These are phyloP conservation scores for Dendrocalamus sinicus DNA, from an alignment of 176 grass and related monocot genomes.

Conservation along the genomic window DNA sequence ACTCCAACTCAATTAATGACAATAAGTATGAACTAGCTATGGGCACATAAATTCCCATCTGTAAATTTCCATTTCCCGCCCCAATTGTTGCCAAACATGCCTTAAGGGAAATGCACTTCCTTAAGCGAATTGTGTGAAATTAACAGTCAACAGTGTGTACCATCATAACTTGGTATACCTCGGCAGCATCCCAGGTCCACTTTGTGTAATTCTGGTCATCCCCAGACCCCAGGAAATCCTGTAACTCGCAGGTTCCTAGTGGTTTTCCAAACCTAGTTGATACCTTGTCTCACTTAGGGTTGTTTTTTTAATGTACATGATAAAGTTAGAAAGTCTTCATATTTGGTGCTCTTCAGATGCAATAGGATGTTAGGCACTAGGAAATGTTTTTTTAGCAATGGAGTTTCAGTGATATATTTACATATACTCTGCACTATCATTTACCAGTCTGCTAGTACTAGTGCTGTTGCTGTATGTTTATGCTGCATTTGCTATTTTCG, in stretches of 20 bases:
- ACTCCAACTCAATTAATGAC: background rate
- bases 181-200: background rate
- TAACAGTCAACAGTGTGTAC: background rate
- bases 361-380: background rate
- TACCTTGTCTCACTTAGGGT: slow-evolving; percentile 5
- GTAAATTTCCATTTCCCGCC: background rate
- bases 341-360: slow-evolving; percentile 4
- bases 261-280: slow-evolving; percentile 1
- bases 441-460: background rate
- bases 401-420: slow-evolving; percentile 17
- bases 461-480: slow-evolving; percentile 10
- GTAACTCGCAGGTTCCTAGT: background rate
- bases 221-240: background rate
- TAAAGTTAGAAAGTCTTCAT: slow-evolving; percentile 21
- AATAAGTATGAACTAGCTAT: background rate
- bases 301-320: background rate
- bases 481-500: background rate
- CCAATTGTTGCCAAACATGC: background rate
- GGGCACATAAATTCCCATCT: background rate
- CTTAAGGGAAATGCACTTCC: background rate
- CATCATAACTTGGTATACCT: background rate
- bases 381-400: slow-evolving; percentile 25
- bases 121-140: background rate
- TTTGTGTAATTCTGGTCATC: slow-evolving; percentile 13
- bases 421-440: background rate